These are phyloP conservation scores for Hordeum pubiflorum DNA, from an alignment of 202 grass and related monocot genomes.

Conservation along the genomic window DNA sequence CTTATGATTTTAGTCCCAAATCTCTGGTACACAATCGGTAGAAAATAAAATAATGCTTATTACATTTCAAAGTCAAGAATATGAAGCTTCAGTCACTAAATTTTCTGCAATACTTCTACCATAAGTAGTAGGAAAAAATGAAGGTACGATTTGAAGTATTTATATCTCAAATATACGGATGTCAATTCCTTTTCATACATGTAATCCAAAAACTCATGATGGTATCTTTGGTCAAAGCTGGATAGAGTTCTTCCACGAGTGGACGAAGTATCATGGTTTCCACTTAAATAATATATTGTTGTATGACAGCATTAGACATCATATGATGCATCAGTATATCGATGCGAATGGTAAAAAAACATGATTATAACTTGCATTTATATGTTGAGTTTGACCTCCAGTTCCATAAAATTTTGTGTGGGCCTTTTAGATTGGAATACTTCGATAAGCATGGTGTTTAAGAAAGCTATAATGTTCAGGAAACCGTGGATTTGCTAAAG, in stretches of 20 bases:
- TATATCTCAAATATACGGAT: not conserved
- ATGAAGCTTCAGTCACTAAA: not conserved
- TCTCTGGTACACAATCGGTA: not conserved
- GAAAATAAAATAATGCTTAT: not conserved
- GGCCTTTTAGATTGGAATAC: not conserved
- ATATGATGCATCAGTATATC: not conserved
- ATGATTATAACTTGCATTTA: not conserved
- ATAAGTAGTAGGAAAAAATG: not conserved
- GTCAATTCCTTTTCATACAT: not conserved
- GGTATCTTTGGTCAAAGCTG: not conserved
- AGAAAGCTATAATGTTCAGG: not conserved
- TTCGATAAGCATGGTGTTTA: not conserved
- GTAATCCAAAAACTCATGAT: not conserved
- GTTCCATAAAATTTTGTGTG: not conserved
- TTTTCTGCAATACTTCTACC: not conserved
- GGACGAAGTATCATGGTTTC: not conserved
- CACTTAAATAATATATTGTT: not conserved
- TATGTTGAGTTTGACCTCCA: not conserved
- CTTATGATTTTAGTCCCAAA: not conserved
- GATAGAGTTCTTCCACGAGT: not conserved
- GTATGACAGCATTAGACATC: not conserved
- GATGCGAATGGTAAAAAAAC: not conserved
- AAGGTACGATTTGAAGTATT: not conserved
- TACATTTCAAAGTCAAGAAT: not conserved
- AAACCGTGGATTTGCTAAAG: not conserved